Evolutionary conservation across 495 filamentous ascomycete species (phyloP), one percentile per base, ranked within the genome.

Genomic region (Tuber magnatum): DNA sequence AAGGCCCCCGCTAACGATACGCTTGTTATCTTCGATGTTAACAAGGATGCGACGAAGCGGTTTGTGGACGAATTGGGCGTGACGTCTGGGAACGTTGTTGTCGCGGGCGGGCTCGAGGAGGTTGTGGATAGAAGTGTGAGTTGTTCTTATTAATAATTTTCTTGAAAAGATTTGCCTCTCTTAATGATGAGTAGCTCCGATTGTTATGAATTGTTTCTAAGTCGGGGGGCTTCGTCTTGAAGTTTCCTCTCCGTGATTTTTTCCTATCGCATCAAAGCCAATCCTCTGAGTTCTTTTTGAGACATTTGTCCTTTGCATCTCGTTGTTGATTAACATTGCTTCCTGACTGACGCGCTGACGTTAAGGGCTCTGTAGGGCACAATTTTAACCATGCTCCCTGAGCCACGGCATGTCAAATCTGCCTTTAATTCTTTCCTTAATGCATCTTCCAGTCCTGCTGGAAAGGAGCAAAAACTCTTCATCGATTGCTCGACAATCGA

Each of bases 401-500:
- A 94, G 71, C 90, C 93, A 1, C 84, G 89, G 10, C 93, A 97
- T 78, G 93, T 96, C 75, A 90, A 90, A 79, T 85, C 87, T 22
- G 90, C 94, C 32, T 95, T 91, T 78, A 83, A 87, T 51, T 85
- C 87, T 18, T 91, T 97, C 75, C 85, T 93, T 39, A 84, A 81
- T 28, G 83, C 78, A 42, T 82, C 38, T 83, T 84, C 68, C 69
- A n/a, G 83, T 89, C 7, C 84, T 84, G 24, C 48, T 73, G 39
- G 71, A 84, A 83, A 84, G 43, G 82, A 87, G 14, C 83, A 88
- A 68, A 89, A 91, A 32, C 79, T 93, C 38, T 93, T 93, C 81
- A 92, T 94, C 78, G 92, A 94, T 78, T 91, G 88, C 73, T 96
- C 93, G 6, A 97, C 93, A 16, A 96, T 97, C 74, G 93, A 97